phyloP scores from a whole-genome alignment of 495 filamentous ascomycete species.

The Melanomma pulvis-pyrius region DNA sequence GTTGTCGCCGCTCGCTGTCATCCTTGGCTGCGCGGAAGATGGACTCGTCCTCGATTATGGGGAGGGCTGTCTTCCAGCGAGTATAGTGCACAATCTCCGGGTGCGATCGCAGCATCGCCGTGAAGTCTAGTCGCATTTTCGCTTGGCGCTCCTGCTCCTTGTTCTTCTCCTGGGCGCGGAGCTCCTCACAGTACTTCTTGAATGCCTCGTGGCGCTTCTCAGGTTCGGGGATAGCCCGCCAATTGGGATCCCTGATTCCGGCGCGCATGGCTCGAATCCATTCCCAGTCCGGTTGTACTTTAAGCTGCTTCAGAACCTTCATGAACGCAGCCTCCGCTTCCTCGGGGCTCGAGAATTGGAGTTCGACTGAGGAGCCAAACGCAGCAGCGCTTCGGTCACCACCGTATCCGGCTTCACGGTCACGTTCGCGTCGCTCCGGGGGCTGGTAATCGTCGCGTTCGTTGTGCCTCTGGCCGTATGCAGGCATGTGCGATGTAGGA shows the following conservation, averaged over 20 bases:
- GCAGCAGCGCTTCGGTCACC: slow-evolving; percentile 49
- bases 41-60: slow-evolving; percentile 92
- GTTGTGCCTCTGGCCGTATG: slow-evolving; percentile 52
- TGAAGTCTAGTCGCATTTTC: slow-evolving; percentile 92
- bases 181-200: slow-evolving; percentile 91
- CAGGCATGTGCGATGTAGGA: slow-evolving; percentile 53
- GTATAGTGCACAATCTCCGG: slow-evolving; percentile 98
- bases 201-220: slow-evolving; percentile 89
- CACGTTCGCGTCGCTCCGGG: slow-evolving; percentile 42
- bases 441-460: slow-evolving; percentile 60
- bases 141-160: slow-evolving; percentile 91
- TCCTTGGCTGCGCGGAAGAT: slow-evolving; percentile 90
- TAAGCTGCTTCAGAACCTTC: slow-evolving; percentile 82
- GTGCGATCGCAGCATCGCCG: slow-evolving; percentile 92
- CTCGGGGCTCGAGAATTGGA: slow-evolving; percentile 81
- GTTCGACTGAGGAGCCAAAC: slow-evolving; percentile 67
- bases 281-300: slow-evolving; percentile 85
- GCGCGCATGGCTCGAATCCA: slow-evolving; percentile 90
- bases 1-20: slow-evolving; percentile 83
- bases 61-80: slow-evolving; percentile 93
- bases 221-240: slow-evolving; percentile 90
- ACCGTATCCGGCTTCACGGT: slow-evolving; percentile 11
- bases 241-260: slow-evolving; percentile 92
- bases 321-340: slow-evolving; percentile 94
- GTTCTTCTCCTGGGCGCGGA: slow-evolving; percentile 90